Percentiles rank a stretch among this genome's conserved stretches.
Conservation (phyloP, 2,329 filamentous ascomycete species). For the Graphiopsis chlorocephala region DNA sequence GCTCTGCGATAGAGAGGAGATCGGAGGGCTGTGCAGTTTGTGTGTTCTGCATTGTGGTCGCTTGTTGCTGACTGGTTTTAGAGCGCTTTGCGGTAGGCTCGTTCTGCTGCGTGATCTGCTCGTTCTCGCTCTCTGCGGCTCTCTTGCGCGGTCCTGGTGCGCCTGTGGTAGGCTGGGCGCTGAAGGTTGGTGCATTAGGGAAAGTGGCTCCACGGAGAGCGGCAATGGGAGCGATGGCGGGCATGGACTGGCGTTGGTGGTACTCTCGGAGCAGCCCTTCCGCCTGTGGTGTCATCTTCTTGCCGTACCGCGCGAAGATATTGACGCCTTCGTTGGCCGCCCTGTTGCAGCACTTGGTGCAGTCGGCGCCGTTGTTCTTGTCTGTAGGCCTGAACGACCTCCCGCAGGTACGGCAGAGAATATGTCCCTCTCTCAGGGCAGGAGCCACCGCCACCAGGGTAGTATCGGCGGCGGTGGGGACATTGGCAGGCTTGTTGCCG, state of each 20-base stretch:
- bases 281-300: background rate
- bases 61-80: background rate
- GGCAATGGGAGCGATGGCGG: background rate
- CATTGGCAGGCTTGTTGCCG: background rate
- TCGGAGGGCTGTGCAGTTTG: no score
- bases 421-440: background rate
- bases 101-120: background rate
- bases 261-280: background rate
- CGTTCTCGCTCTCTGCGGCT: background rate
- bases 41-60: background rate
- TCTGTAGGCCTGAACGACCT: background rate
- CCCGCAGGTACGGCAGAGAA: background rate
- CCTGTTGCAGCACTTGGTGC: background rate
- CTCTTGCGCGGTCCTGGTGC: background rate
- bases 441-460: background rate
- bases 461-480: background rate
- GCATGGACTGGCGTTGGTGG: background rate
- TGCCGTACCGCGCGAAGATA: background rate
- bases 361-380: background rate
- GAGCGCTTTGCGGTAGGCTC: background rate
- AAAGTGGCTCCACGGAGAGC: background rate
- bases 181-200: background rate
- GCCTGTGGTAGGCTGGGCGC: background rate
- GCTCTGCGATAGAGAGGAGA: no score
- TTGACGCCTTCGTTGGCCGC: background rate